Evolutionary conservation across 73 alveolate species (phyloP).

Genomic region (Stentor coeruleus): DNA sequence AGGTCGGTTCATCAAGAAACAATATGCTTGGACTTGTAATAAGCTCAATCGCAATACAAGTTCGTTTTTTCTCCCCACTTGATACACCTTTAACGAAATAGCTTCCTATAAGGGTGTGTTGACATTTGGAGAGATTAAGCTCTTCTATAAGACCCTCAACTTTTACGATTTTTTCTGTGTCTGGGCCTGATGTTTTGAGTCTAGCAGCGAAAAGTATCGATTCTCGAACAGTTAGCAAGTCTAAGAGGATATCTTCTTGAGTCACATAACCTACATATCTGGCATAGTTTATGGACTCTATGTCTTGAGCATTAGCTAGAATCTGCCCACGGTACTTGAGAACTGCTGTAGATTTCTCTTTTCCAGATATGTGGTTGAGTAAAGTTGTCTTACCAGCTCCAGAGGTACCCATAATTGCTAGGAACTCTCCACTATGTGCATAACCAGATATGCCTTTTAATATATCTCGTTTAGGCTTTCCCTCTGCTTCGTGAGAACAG

Average conservation of each 20-base stretch:
- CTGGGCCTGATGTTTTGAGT: constrained; percentile 18
- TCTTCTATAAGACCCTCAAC: constrained; percentile 56
- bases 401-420: constrained; percentile 38
- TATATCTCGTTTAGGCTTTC: constrained; percentile 14
- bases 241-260: constrained; percentile 58
- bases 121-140: constrained; percentile 36
- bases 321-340: background rate
- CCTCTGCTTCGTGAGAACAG: background rate
- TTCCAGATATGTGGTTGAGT: constrained; percentile 50
- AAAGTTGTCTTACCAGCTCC: constrained; percentile 80
- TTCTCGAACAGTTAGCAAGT: constrained; percentile 44
- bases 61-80: constrained; percentile 22
- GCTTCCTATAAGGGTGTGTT: background rate
- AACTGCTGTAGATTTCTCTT: background rate
- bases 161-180: constrained; percentile 34
- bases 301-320: background rate
- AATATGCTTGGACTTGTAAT: background rate
- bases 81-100: background rate
- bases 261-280: constrained; percentile 42
- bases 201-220: constrained; percentile 52
- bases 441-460: constrained; percentile 37
- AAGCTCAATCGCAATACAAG: constrained; percentile 1
- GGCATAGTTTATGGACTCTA: constrained; percentile 20
- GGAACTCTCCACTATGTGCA: constrained; percentile 33
- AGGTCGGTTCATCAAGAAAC: constrained; percentile 31